Conservation (phyloP, 345 rosid species). For the Bruguiera sexangula region DNA sequence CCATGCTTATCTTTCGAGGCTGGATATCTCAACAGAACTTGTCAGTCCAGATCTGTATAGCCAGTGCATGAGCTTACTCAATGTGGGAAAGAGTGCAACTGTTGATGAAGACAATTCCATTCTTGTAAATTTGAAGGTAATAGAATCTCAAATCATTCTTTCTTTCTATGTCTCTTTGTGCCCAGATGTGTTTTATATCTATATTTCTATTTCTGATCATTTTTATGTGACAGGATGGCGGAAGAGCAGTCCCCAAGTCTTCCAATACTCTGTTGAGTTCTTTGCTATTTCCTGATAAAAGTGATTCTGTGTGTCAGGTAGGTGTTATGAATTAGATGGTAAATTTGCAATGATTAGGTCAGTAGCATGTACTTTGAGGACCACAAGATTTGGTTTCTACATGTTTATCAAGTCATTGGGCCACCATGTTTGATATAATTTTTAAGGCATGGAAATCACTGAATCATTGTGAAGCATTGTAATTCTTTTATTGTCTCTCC, state of each 20-base stretch:
- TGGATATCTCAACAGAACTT: slow-evolving; percentile 80
- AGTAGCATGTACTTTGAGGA: background rate
- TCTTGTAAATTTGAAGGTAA: slow-evolving; percentile 67
- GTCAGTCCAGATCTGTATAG: slow-evolving; percentile 56
- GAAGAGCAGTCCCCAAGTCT: slow-evolving; percentile 51
- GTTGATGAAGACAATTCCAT: slow-evolving; percentile 40
- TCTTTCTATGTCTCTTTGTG: background rate
- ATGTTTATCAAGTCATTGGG: background rate
- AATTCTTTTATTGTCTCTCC: too few relatives aligned
- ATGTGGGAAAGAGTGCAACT: slow-evolving; percentile 30
- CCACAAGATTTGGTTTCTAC: background rate
- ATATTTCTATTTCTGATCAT: slow-evolving; percentile 9
- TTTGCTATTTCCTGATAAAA: slow-evolving; percentile 50
- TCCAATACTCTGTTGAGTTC: slow-evolving; percentile 39
- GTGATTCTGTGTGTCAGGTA: slow-evolving; percentile 73
- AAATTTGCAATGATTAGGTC: background rate
- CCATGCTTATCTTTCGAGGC: slow-evolving; percentile 65
- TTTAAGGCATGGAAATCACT: too few relatives aligned
- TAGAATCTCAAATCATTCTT: background rate
- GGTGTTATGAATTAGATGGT: background rate
- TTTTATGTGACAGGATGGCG: slow-evolving; percentile 56
- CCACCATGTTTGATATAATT: too few relatives aligned
- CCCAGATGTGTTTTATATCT: background rate
- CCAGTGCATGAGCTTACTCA: slow-evolving; percentile 44
- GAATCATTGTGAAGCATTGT: too few relatives aligned